Evolutionary conservation across 768 basidiomycete genomes (phyloP).

Genomic region (Imleria badia): DNA sequence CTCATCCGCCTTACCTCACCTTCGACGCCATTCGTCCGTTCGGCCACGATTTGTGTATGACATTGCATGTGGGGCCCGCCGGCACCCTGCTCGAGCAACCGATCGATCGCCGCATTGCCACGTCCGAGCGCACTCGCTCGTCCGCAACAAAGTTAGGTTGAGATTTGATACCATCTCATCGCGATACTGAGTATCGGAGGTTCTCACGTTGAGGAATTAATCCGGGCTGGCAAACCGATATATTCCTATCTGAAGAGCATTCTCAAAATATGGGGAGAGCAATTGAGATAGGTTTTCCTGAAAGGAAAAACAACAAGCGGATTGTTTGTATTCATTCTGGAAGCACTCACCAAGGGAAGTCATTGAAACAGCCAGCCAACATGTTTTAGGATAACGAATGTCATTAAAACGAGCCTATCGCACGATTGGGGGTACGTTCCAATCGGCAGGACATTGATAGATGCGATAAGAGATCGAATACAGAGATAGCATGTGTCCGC

Average conservation of each 20-base stretch:
- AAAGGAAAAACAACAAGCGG: not conserved
- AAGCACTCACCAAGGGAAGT: slow-evolving; percentile 8
- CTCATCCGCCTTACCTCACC: no score
- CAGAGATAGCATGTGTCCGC: not conserved
- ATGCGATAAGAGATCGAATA: not conserved
- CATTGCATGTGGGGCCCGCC: no score
- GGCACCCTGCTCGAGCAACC: no score
- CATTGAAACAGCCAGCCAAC: not conserved
- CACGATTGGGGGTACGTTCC: not conserved
- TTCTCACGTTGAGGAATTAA: no score
- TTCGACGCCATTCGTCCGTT: no score
- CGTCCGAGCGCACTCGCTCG: no score
- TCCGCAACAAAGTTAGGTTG: no score
- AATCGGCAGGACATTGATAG: not conserved
- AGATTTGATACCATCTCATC: no score
- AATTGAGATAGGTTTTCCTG: not conserved
- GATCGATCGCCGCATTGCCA: no score
- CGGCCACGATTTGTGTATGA: no score
- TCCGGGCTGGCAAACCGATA: no score
- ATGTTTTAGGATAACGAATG: not conserved
- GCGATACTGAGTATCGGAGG: no score
- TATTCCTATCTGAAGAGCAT: not conserved
- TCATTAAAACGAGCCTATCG: slow-evolving; percentile 4
- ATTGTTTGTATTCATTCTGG: not conserved
- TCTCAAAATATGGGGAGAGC: not conserved